These are phyloP conservation scores for Breviolum minutum DNA, from an alignment of 73 alveolate species.

Conservation along the genomic window DNA sequence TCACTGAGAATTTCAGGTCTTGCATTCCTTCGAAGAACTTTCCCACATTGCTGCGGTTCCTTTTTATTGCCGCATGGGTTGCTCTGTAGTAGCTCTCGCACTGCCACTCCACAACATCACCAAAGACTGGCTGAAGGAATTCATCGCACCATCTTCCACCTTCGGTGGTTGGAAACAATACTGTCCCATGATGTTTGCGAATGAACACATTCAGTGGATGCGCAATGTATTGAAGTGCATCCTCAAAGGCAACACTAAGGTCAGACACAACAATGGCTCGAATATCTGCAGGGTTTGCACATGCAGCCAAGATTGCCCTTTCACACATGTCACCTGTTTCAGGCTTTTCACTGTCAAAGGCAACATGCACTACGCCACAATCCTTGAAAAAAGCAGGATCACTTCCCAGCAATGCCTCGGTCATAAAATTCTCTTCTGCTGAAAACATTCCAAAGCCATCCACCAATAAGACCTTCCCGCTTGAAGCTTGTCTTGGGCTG, in stretches of 20 bases:
- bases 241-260: slow-evolving; percentile 1
- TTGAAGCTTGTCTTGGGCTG: neutral
- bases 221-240: neutral
- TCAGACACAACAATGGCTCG: slow-evolving; percentile 30
- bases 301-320: slow-evolving; percentile 11
- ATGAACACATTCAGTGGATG: neutral
- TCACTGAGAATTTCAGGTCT: neutral
- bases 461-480: neutral
- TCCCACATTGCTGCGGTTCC: neutral
- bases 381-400: slow-evolving; percentile 14
- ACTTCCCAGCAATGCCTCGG: neutral
- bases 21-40: neutral
- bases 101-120: slow-evolving; percentile 8
- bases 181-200: neutral
- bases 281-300: slow-evolving; percentile 27
- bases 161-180: slow-evolving; percentile 19
- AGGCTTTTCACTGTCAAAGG: neutral
- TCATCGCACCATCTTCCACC: neutral
- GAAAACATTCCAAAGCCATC: neutral
- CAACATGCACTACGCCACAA: slow-evolving; percentile 11
- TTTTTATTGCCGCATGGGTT: slow-evolving; percentile 10
- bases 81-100: neutral
- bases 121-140: neutral
- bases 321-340: neutral
- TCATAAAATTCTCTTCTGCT: neutral